Percentiles rank a stretch among this genome's conserved stretches.
These are phyloP conservation scores for Cucurbita moschata DNA, from an alignment of 306 rosid species.

Conservation along the genomic window DNA sequence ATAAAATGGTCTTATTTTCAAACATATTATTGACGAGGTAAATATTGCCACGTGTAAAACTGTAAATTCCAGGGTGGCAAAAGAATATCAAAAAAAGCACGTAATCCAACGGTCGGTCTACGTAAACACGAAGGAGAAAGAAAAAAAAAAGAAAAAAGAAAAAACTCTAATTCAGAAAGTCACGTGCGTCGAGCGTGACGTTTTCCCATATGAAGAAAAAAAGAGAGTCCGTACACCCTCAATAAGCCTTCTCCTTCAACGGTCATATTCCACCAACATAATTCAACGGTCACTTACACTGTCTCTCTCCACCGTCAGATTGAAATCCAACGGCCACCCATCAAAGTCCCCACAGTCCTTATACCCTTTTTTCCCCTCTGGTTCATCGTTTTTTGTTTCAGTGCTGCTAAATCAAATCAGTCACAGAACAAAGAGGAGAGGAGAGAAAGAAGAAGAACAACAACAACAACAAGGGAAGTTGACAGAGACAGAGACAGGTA, in stretches of 20 bases:
- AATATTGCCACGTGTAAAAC: no score
- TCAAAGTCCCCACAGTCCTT: constrained; percentile 2
- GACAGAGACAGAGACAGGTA: constrained; percentile 1
- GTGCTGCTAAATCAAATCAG: constrained; percentile 30
- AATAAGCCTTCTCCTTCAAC: constrained; percentile 23
- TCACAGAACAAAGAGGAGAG: constrained; percentile 20
- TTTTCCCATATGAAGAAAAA: neutral
- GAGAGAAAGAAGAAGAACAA: neutral
- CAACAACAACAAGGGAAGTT: constrained; percentile 16
- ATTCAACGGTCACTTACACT: constrained; percentile 44
- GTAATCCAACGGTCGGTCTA: no score
- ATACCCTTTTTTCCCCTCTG: constrained; percentile 15
- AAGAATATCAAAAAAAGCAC: no score
- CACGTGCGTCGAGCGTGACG: constrained; percentile 1
- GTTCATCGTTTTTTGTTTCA: constrained; percentile 18
- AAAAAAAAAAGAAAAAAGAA: no score
- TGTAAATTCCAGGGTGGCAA: no score
- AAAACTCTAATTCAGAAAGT: neutral
- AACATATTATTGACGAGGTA: no score
- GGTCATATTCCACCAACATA: constrained; percentile 71
- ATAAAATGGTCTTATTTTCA: no score
- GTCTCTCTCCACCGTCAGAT: constrained; percentile 39
- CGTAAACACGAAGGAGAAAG: no score
- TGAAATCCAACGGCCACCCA: constrained; percentile 27
- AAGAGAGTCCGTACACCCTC: constrained; percentile 27